These are phyloP conservation scores for Dioscorea cayenensis DNA, from an alignment of 116 monocot genomes.

Conservation along the genomic window DNA sequence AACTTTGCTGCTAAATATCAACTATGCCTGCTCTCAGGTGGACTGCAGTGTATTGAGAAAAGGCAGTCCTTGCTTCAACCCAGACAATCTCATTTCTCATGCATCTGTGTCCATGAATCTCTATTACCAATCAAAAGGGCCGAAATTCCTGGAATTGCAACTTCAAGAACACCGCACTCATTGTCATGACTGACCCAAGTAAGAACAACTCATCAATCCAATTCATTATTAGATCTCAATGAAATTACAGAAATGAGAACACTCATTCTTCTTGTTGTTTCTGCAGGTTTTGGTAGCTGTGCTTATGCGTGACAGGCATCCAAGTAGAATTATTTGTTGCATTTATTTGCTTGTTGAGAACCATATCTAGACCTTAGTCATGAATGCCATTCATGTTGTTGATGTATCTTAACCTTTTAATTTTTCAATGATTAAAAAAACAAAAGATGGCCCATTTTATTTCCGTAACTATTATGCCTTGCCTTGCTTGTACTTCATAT, in stretches of 20 bases:
- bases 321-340: no score
- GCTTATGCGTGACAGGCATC: background rate
- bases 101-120: conserved; percentile 65
- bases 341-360: no score
- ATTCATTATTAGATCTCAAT: background rate
- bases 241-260: background rate
- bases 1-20: conserved; percentile 37
- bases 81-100: conserved; percentile 40
- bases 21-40: conserved; percentile 51
- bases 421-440: no score
- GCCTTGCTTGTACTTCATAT: no score
- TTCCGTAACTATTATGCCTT: no score
- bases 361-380: no score
- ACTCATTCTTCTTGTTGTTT: background rate
- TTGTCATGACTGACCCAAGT: conserved; percentile 49
- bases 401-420: no score
- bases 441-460: no score
- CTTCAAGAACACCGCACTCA: conserved; percentile 46
- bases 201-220: conserved; percentile 5
- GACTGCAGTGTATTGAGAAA: conserved; percentile 35
- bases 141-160: conserved; percentile 58
- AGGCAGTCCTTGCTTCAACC: conserved; percentile 33
- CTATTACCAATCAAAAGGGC: conserved; percentile 49
- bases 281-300: conserved; percentile 26
- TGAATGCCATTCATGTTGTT: no score